Conservation (phyloP, 345 rosid genomes). For the Turnera subulata region DNA sequence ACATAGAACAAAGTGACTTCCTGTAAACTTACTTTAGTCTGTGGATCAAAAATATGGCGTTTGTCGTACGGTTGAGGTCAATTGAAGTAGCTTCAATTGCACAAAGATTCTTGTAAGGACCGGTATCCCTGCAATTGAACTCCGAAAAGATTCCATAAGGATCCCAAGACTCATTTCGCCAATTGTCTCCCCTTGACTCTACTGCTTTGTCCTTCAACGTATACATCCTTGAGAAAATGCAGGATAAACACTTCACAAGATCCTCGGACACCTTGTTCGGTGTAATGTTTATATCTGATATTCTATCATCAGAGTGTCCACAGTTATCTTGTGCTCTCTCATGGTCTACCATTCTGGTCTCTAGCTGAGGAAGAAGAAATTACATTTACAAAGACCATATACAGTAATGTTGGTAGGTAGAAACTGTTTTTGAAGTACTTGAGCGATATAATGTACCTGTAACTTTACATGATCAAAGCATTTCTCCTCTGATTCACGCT, state of each 20-base stretch:
- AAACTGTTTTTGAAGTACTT: neutral
- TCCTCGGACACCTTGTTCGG: conserved; percentile 83
- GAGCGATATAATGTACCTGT: conserved; percentile 23
- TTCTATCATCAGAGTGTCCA: conserved; percentile 35
- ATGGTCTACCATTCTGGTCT: conserved; percentile 51
- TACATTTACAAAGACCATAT: conserved; percentile 7
- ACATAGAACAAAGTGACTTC: neutral
- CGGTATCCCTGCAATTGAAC: conserved; percentile 43
- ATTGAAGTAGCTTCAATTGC: conserved; percentile 52
- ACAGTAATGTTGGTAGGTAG: neutral
- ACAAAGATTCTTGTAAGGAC: conserved; percentile 56
- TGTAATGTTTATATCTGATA: conserved; percentile 32
- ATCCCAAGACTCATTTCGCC: conserved; percentile 35
- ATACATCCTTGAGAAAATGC: conserved; percentile 65
- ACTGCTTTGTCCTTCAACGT: conserved; percentile 44
- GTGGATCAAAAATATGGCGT: conserved; percentile 56
- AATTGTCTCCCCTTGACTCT: conserved; percentile 13
- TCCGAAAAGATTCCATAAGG: conserved; percentile 53
- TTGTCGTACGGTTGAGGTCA: conserved; percentile 51
- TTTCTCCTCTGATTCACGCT: conserved; percentile 31
- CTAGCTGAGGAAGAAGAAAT: conserved; percentile 47
- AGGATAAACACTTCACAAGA: conserved; percentile 49
- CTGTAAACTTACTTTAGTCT: conserved; percentile 60
- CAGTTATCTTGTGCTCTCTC: conserved; percentile 58
- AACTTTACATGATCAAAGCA: conserved; percentile 28